These are phyloP conservation scores for Terana coerulea DNA, from an alignment of 768 basidiomycete species.

Conservation along the genomic window DNA sequence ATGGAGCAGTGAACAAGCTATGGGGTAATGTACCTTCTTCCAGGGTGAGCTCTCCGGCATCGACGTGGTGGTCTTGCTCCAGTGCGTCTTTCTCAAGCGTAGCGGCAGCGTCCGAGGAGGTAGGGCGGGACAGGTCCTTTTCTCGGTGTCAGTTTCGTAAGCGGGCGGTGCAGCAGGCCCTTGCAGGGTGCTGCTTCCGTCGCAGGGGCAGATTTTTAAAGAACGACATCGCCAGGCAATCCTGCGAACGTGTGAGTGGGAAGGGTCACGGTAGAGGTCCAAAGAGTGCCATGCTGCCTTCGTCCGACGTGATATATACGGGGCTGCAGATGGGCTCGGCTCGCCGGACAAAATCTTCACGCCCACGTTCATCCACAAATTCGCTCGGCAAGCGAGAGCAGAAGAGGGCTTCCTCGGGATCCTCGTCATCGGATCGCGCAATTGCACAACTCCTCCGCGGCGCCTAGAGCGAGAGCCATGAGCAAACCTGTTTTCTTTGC, in stretches of 20 bases:
- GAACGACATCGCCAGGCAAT: no score
- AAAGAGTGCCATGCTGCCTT: no score
- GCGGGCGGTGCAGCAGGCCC: neutral
- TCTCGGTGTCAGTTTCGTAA: neutral
- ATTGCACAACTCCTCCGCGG: neutral
- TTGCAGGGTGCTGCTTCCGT: neutral
- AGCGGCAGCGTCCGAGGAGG: neutral
- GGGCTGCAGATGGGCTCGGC: no score
- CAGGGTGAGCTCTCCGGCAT: conserved; percentile 43
- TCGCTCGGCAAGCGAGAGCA: no score
- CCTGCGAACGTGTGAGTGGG: no score
- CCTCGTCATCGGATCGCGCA: neutral
- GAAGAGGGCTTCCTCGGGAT: no score
- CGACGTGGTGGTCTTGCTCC: conserved; percentile 21
- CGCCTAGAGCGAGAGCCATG: neutral
- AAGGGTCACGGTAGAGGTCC: neutral
- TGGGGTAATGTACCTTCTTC: conserved; percentile 43
- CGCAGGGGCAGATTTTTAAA: neutral
- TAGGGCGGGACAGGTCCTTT: neutral
- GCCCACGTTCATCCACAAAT: no score
- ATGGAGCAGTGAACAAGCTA: neutral
- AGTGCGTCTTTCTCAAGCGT: conserved; percentile 9
- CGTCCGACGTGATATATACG: no score
- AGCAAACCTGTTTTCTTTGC: no score
- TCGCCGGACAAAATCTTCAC: no score